These are phyloP conservation scores for Stenocarpella maydis DNA, from an alignment of 2,329 filamentous ascomycete species.

Conservation along the genomic window DNA sequence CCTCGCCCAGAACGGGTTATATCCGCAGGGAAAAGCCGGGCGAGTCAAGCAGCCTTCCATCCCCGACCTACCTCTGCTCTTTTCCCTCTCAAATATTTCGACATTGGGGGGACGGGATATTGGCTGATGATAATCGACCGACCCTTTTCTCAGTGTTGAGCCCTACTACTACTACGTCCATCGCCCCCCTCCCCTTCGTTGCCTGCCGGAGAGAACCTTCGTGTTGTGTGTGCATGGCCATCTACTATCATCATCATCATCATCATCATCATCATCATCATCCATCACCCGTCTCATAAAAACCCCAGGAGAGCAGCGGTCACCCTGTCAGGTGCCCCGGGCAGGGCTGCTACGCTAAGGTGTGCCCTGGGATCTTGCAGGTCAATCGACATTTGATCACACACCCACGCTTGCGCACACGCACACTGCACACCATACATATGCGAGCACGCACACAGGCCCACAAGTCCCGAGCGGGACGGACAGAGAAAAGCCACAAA, in stretches of 20 bases:
- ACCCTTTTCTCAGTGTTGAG: background rate
- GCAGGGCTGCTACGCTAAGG: no score
- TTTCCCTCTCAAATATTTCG: background rate
- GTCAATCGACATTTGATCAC: conserved; percentile 19
- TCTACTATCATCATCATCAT: background rate
- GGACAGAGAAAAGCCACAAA: conserved; percentile 15
- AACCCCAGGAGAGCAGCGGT: no score
- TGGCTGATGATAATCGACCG: background rate
- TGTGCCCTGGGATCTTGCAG: conserved; percentile 17
- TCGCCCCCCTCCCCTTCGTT: background rate
- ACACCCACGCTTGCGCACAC: background rate
- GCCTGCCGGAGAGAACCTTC: conserved; percentile 6
- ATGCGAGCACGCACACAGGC: no score
- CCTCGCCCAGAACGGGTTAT: background rate
- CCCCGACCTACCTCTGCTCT: background rate
- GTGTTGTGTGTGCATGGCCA: background rate
- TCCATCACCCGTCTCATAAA: no score
- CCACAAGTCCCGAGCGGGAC: conserved; percentile 21
- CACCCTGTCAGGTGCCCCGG: no score
- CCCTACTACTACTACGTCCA: no score
- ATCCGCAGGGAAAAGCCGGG: conserved; percentile 1
- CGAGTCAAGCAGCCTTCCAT: conserved; percentile 25
- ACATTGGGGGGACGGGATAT: background rate
- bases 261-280: no score
- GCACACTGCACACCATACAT: background rate